Conservation (phyloP, 306 rosid species). For the Abrus pulchellus region DNA sequence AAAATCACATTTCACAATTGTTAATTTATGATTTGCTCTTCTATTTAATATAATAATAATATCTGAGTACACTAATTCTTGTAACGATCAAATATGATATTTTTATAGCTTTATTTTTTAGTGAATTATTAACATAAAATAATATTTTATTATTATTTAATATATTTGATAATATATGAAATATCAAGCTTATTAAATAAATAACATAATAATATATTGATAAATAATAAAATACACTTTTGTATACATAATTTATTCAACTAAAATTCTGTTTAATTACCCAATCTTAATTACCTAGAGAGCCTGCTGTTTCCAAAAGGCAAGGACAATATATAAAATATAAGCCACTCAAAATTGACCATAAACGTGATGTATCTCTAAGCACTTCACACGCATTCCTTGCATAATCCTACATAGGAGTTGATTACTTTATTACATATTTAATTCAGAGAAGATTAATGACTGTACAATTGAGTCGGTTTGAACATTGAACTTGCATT, state of each 20-base stretch:
- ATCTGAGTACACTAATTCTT: not conserved
- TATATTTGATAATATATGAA: not conserved
- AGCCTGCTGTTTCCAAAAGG: slow-evolving; percentile 22
- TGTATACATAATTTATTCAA: not conserved
- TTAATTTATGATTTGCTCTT: not conserved
- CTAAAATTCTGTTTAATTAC: not conserved
- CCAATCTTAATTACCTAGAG: not conserved
- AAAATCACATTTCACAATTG: not conserved
- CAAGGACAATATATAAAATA: slow-evolving; percentile 7
- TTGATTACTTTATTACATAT: not conserved
- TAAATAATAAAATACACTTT: not conserved
- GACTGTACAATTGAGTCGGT: slow-evolving; percentile 21
- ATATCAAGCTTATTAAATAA: not conserved
- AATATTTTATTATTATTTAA: not conserved
- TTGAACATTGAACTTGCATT: not conserved
- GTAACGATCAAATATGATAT: no score
- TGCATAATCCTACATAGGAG: not conserved
- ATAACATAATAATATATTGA: no score
- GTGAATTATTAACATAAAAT: not conserved
- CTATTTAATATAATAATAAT: not conserved
- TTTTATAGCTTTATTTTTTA: not conserved
- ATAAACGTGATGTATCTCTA: slow-evolving; percentile 6
- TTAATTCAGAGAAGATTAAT: slow-evolving; percentile 13
- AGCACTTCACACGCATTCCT: not conserved
- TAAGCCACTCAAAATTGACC: not conserved